Evolutionary conservation across 495 filamentous ascomycete species (phyloP), one percentile per base, ranked within the genome.

Genomic region (Neurospora sp.): DNA sequence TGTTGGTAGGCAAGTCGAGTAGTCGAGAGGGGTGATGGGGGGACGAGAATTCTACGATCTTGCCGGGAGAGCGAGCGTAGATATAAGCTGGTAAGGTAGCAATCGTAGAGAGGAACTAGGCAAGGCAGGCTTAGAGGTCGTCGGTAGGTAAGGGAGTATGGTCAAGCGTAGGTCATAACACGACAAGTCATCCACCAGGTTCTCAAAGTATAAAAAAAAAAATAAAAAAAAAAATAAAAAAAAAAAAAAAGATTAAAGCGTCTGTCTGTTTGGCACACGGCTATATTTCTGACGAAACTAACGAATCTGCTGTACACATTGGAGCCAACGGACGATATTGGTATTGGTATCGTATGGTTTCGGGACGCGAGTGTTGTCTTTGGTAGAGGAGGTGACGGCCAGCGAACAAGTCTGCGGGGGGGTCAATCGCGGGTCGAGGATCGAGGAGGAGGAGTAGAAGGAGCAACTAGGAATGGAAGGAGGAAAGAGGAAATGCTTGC

Each of bases 1-100:
- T 70, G 34, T 39, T 43, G 62, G 39, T 77, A 48, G 21, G 71
- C 31, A 21, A 72, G 69, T 72, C 45, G 70, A 40, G 31, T 13
- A 17, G 69, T 71, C 37, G 24, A 39, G 54, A 24, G 19, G 39
- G 48, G 70, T n/a, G 70, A 71, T 43, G 59, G 66, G n/a, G 17
- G 38, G 9, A 31, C 10, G 45, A 72, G 45, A 5, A 8, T n/a
- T 21, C 21, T 34, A 36, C 24, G 4, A 59, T 38, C 70, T 48
- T 31, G 39, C 31, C 42, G 42, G 71, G 28, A 45, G 39, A 8
- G 2, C 4, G 24, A 10, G 37, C 36, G 24, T 59, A 36, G 42
- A 31, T 37, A 36, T 69, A 54, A 34, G 28, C 31, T 38, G 31
- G 19, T 62, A 13, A 62, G 69, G 59, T 37, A 28, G 21, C 11